Percentiles rank a stretch among this genome's conserved stretches.
Evolutionary conservation across 495 filamentous ascomycete species (phyloP).

Genomic region (Penicillium canariense): DNA sequence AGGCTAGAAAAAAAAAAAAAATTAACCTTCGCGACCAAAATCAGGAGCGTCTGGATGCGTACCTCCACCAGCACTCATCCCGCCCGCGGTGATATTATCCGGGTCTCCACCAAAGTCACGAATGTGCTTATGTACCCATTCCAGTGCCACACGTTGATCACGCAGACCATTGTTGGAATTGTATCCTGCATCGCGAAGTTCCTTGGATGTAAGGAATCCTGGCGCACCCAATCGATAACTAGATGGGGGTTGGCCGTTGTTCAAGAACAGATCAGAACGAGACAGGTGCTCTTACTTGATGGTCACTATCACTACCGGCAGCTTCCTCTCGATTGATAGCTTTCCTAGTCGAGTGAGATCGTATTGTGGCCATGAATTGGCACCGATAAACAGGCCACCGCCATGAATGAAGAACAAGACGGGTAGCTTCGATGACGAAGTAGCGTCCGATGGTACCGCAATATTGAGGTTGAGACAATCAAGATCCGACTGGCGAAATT

Average conservation of each 20-base stretch:
- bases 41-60: background rate
- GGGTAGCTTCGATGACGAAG: slow-evolving; percentile 33
- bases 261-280: slow-evolving; percentile 27
- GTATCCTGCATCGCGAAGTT: slow-evolving; percentile 31
- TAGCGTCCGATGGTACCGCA: slow-evolving; percentile 31
- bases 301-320: slow-evolving; percentile 42
- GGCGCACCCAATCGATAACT: slow-evolving; percentile 50
- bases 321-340: slow-evolving; percentile 37
- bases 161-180: slow-evolving; percentile 36
- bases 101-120: slow-evolving; percentile 65
- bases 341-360: slow-evolving; percentile 37
- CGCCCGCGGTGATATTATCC: slow-evolving; percentile 60
- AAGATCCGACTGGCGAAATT: slow-evolving; percentile 27
- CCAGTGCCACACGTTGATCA: slow-evolving; percentile 33
- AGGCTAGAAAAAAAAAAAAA: slow-evolving; percentile 17
- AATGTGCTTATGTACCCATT: slow-evolving; percentile 39
- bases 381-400: slow-evolving; percentile 39
- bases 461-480: slow-evolving; percentile 49
- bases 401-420: slow-evolving; percentile 49
- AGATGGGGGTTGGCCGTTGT: background rate
- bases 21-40: background rate
- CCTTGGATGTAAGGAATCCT: slow-evolving; percentile 46
- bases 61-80: slow-evolving; percentile 65
- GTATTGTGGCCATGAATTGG: slow-evolving; percentile 42
- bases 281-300: slow-evolving; percentile 47